Base-by-base conservation (phyloP, 805 yeast genomes). In the Candida namnaoensis region DNA sequence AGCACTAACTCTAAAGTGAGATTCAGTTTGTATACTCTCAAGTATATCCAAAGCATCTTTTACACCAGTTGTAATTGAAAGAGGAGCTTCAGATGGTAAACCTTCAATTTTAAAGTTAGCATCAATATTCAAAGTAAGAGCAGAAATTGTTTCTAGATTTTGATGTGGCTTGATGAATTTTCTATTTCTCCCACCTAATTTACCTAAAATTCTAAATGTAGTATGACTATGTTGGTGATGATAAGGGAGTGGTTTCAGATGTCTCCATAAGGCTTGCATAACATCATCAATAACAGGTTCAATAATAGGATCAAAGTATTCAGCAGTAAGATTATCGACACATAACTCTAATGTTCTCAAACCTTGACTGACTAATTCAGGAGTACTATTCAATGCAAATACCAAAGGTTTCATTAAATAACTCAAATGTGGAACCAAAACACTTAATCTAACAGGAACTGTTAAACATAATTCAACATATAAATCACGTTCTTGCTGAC, bases 251-350 rank as follows among this genome's bases (percentile, higher is more conserved):
- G 99, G 99, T 53, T 80, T 80, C 49, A 93, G 63, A 51, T 91
- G 93, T 47, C 77, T 81, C 91, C 96, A 93, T 32, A 93, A 68
- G 0, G 97, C 95, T 34, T 82, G 80, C 87, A 90, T 85, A 2
- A 95, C 88, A 51, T 93, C 97, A 45, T 86, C 95, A 41, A 91
- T 80, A 2, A 90, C 97, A 0, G 99, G 98, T 55, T 90, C 97
- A 45, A 93, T 80, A 57, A 93, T 90, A 3, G 99, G 98, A 53
- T 93, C 99, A 60, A 93, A 88, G 60, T 90, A 93, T 49, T 90
- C 95, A 0, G 98, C 95, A 0, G 98, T 95, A 46, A 93, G 63
- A 54, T 95, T 93, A 54, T 93, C 99, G 24, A 93, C 96, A 57
- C 99, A 93, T 7, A 93, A 70, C 57, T 93, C 99, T 44, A 93